Evolutionary conservation across 768 basidiomycete genomes (phyloP), one percentile per base, ranked within the genome.

Genomic region (Xanthoconium stramineum): DNA sequence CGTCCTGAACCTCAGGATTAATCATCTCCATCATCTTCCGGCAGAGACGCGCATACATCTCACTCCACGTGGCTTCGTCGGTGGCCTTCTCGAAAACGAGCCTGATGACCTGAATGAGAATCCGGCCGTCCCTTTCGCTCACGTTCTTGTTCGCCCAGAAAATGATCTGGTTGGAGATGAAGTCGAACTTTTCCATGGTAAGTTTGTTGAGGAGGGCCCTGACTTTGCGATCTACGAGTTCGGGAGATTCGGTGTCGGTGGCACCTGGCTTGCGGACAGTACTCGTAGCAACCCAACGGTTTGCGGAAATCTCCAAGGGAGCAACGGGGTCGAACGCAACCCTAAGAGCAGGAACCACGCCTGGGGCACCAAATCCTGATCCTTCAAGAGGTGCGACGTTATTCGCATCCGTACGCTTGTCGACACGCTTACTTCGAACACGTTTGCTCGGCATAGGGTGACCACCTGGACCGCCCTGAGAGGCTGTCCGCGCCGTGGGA

Each of bases 81-180:
- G 92, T 97, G 11, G 94, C 95, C 79, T 95, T 97, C 73, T 97
- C 96, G 72, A 97, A 98, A 33, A 98, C 91, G 50, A 97, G 86
- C 55, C 88, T 85, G 72, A 97, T 98, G 69, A 98, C 96, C 65
- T 94, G 91, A 63, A 96, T 96, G 58, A 98, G 84, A 4, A 94
- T 96, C 61, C 89, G 84, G 3, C 94, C 94, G 67, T 98, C 93
- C 69, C 85, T 90, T 80, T 98, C 94, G 65, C 87, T 83, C 77
- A 88, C 86, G 5, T 88, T 91, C 76, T 84, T 91, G 81, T 98
- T 96, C 32, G 94, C 95, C 92, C 94, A 98, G 10, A 81, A 73
- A 60, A 98, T 89, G 70, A 98, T 96, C 72, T 98, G 94, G 68
- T 91, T 85, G 3, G 94, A 95, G 67, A 98, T 97, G 9, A 90